Percentiles rank a stretch among this genome's conserved stretches.
Conservation (phyloP, 352 stramenopile species). For the Elongisporangium undulatum region DNA sequence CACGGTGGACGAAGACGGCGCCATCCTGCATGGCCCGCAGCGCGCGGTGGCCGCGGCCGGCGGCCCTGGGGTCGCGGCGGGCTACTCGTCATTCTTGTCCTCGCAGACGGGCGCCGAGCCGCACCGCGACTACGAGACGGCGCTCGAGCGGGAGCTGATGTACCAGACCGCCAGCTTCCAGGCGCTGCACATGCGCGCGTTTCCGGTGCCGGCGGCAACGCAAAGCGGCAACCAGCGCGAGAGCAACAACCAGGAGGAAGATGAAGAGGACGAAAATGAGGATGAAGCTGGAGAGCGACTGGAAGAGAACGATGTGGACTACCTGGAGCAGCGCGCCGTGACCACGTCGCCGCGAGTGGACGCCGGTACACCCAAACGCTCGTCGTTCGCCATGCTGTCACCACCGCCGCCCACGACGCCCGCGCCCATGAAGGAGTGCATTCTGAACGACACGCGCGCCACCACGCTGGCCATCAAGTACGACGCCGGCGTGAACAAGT, state of each 20-base stretch:
- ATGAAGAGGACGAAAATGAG: conserved; percentile 9
- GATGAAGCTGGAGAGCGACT: neutral
- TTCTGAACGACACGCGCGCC: conserved; percentile 78
- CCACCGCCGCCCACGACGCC: neutral
- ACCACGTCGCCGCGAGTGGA: conserved; percentile 1
- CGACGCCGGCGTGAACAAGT: conserved; percentile 53
- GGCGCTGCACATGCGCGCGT: conserved; percentile 50
- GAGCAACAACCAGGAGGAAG: conserved; percentile 3
- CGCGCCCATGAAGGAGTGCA: conserved; percentile 73
- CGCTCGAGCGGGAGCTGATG: conserved; percentile 29
- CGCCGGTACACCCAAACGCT: neutral
- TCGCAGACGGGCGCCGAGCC: neutral
- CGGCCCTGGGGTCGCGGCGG: neutral
- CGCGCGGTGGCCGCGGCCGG: conserved; percentile 23
- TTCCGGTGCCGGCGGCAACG: conserved; percentile 18
- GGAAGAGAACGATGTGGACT: neutral
- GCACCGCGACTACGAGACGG: conserved; percentile 16
- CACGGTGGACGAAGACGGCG: conserved; percentile 76
- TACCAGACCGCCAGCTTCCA: conserved; percentile 44
- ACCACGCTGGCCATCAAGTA: conserved; percentile 79
- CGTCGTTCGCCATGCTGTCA: neutral
- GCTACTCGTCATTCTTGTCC: neutral
- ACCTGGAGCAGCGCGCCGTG: neutral
- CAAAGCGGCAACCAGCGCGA: conserved; percentile 5
- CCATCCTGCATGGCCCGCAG: conserved; percentile 70